Evolutionary conservation across 768 basidiomycete species (phyloP), one percentile per base, ranked within the genome.

Genomic region (Pleurotus pulmonarius): DNA sequence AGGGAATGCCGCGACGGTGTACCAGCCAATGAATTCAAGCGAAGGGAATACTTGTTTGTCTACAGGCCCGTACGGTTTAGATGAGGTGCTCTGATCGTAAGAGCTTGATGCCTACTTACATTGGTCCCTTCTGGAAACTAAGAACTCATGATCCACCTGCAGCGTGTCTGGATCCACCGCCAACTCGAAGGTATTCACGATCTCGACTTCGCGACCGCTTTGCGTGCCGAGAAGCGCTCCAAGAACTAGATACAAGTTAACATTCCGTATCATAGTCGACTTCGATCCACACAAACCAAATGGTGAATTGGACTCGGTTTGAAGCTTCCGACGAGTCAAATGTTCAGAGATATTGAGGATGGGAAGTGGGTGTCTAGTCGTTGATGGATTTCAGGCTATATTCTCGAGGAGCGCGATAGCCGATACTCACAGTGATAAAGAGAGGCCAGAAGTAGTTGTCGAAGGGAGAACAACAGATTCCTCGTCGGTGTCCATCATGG

Each of bases 1-100:
- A 0, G 93, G 93, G 9, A 76, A 74, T n/a, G 80, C 68, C 13
- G 92, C 87, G 44, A 95, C 86, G 0, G 90, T 91, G 71, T 99
- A 99, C 97, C 97, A 99, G 6, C 97, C 97, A 49, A 99, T 90
- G 66, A 99, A 88, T 67, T 98, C 97, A 34, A 98, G 80, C 0
- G 94, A 94, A 9, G 97, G 97, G 70, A 99, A 98, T 18, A 98
- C 96, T 73, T 97, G 94, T 70, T 96, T 96, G 79, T 94, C 96
- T 98, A 69, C 44, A 61, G 49, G 49, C 43, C 52, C 18, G 45
- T 55, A 59, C 29, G 56, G 49, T 47, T 43, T 37, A 49, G 7
- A 40, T 18, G 12, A 0, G 15, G 16, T 9, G 20, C 29, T 29
- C 20, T 20, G 5, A 9, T 5, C 11, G 47, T 20, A 38, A 12